Evolutionary conservation across 768 basidiomycete genomes (phyloP), one percentile per base, ranked within the genome.

Genomic region (Gloeopeniophorella convolvens): DNA sequence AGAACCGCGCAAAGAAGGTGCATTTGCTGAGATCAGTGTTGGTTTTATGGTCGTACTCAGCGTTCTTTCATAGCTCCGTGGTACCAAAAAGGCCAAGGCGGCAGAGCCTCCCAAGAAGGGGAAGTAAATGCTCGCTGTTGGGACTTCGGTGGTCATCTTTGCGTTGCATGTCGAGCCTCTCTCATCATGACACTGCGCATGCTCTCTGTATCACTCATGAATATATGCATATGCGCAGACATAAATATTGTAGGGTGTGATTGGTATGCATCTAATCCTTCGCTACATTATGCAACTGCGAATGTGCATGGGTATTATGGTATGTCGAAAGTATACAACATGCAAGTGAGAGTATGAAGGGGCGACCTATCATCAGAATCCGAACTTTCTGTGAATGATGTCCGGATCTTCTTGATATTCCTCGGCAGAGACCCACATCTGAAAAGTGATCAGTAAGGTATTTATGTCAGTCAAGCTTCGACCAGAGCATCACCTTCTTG

Each of bases 351-450:
- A 54, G 50, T 52, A 34, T n/a, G n/a, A 26, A 37, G 48, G 21
- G 35, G 48, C 15, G 41, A 35, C 16, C 44, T n/a, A 39, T 40
- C 10, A 49, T 67, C 64, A 91, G 67, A 92, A 91, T 40, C 88
- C 89, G 50, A 86, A 77, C 69, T 95, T 95, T 70, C 90, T 94
- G 70, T 96, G 94, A 63, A 97, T 98, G 62, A 97, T 89, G 63
- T 98, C 94, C 47, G 95, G 94, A 69, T 98, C 95, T 68, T 99
- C 95, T 68, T 96, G 92, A 65, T 97, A 98, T 69, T 98, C 96
- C 68, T 99, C 95, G 32, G 94, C 93, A 39, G 92, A 94, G 43
- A 99, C 91, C 95, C 96, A 99, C 95, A 99, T 98, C 92, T 96
- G 50, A 23, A 46, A 58, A 48, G 34, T 11, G 39, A 44, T 45